Percentiles rank a stretch among this genome's conserved stretches.
Evolutionary conservation across 441 rosid species (phyloP).

Genomic region (Theobroma grandiflorum): DNA sequence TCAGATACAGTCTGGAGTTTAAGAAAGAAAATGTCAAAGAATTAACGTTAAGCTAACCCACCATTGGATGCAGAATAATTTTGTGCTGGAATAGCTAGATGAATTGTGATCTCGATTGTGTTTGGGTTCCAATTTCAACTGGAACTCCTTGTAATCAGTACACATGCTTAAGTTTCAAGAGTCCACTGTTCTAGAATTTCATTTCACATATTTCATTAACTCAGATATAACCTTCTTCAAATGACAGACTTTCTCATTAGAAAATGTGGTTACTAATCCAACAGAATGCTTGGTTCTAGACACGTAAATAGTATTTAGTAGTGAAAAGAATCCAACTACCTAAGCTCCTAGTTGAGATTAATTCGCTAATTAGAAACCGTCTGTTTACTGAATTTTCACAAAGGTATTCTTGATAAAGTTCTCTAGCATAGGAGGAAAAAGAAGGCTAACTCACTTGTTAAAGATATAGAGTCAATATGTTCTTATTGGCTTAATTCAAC

Average conservation of each 20-base stretch:
- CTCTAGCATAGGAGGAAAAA: neutral
- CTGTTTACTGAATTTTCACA: conserved; percentile 4
- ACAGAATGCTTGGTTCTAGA: neutral
- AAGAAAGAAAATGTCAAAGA: neutral
- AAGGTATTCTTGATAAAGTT: neutral
- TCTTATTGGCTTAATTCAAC: neutral
- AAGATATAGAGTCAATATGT: neutral
- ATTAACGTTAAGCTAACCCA: conserved; percentile 1
- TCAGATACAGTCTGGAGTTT: neutral
- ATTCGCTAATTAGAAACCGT: neutral
- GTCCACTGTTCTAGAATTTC: neutral
- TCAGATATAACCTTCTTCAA: neutral
- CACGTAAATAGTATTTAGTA: neutral
- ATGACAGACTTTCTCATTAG: neutral
- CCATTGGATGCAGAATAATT: neutral
- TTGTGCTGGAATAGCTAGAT: neutral
- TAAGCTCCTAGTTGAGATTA: neutral
- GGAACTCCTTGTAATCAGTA: neutral
- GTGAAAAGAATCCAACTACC: neutral
- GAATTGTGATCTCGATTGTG: neutral
- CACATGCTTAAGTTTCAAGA: neutral
- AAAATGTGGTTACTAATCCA: neutral
- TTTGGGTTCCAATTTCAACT: neutral
- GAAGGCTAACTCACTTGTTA: neutral
- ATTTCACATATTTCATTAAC: neutral